Conservation (phyloP, 139 green algal species). For the Raphidocelis subcapitata region DNA sequence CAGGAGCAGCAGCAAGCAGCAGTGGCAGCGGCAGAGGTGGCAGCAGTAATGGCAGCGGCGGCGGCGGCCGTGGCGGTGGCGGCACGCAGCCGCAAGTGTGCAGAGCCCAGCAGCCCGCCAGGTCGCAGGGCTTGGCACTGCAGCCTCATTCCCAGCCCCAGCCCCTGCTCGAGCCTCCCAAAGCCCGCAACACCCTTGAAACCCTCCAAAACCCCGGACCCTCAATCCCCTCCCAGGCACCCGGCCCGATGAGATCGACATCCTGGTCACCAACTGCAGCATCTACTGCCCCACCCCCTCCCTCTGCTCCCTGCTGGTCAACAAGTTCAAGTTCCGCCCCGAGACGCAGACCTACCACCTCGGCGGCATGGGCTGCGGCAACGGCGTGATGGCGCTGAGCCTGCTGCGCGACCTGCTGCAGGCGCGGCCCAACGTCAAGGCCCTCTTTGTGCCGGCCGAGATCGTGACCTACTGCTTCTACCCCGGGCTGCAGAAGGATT, state of each 20-base stretch:
- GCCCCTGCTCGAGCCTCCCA: no score
- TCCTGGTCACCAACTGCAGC: conserved; percentile 71
- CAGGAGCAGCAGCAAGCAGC: no score
- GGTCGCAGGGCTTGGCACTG: no score
- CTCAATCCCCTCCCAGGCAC: neutral
- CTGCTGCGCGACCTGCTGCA: conserved; percentile 65
- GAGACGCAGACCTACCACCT: conserved; percentile 67
- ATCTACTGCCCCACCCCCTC: conserved; percentile 76
- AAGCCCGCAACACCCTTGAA: no score
- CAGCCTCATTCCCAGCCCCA: no score
- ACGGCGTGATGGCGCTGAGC: conserved; percentile 62
- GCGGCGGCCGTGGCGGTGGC: no score
- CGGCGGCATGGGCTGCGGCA: conserved; percentile 71
- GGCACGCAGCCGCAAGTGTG: no score
- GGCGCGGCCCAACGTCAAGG: conserved; percentile 33
- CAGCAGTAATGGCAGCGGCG: no score
- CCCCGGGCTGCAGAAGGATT: conserved; percentile 26
- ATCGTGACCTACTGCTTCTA: conserved; percentile 45
- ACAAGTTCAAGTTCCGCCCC: conserved; percentile 71
- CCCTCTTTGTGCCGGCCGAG: conserved; percentile 31
- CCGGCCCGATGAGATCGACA: conserved; percentile 30
- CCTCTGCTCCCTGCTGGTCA: conserved; percentile 75
- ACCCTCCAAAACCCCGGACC: no score
- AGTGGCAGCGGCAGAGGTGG: no score
- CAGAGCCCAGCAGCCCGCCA: no score